Evolutionary conservation across 1,284 basidiomycete species (phyloP).

Genomic region (Takashimella tepidaria): DNA sequence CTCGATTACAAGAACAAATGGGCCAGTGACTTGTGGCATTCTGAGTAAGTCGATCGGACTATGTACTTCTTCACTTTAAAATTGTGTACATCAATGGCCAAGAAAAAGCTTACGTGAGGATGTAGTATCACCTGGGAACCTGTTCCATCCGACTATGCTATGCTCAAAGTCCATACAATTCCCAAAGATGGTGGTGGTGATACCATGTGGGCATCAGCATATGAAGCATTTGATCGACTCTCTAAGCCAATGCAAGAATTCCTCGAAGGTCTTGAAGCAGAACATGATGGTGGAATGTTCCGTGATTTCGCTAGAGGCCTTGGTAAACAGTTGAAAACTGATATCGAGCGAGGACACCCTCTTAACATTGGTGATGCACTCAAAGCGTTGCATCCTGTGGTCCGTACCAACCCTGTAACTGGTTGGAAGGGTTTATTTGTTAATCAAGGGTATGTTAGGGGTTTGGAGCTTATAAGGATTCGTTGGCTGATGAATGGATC

Average conservation of each 20-base stretch:
- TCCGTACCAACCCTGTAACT: conserved; percentile 54
- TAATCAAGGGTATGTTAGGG: conserved; percentile 50
- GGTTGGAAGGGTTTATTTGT: conserved; percentile 74
- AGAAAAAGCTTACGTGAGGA: too few relatives aligned
- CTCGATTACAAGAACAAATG: conserved; percentile 18
- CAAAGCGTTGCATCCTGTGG: conserved; percentile 58
- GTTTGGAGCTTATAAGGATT: too few relatives aligned
- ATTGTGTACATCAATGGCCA: too few relatives aligned
- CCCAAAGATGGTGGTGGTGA: conserved; percentile 49
- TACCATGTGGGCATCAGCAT: conserved; percentile 52
- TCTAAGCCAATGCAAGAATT: conserved; percentile 56
- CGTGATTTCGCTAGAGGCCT: conserved; percentile 36
- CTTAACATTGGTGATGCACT: conserved; percentile 58
- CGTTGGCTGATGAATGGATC: too few relatives aligned
- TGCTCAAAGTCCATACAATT: conserved; percentile 57
- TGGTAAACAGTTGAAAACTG: conserved; percentile 1
- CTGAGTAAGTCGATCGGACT: not conserved
- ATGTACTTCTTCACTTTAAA: not conserved
- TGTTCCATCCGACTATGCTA: conserved; percentile 60
- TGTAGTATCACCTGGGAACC: conserved; percentile 61
- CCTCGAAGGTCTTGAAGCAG: conserved; percentile 57
- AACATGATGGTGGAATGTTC: conserved; percentile 57
- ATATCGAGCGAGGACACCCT: conserved; percentile 52
- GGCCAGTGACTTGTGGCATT: not conserved
- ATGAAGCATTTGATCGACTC: conserved; percentile 61